Evolutionary conservation across 192 early-diverging fungal species (phyloP).

Genomic region (Coemansia sp.): DNA sequence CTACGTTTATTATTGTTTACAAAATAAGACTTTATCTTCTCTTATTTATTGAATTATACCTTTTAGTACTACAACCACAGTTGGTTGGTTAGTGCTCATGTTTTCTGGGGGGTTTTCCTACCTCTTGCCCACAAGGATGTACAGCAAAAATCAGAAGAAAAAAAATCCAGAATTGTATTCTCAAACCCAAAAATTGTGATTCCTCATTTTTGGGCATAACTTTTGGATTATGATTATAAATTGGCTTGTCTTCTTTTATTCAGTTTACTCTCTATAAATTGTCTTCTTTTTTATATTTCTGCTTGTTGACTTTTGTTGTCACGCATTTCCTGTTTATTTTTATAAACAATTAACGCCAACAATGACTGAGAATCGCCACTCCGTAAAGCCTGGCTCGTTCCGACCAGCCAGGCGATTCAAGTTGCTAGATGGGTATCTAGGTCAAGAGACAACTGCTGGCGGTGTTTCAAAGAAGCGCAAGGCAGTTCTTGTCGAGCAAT

Average conservation of each 20-base stretch:
- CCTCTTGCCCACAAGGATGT: no score
- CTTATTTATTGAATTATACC: no score
- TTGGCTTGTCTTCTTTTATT: background rate
- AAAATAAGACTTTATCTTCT: no score
- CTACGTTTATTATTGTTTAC: no score
- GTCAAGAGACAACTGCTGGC: constrained; percentile 28
- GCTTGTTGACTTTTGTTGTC: background rate
- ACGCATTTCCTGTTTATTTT: background rate
- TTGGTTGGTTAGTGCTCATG: no score
- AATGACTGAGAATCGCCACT: constrained; percentile 42
- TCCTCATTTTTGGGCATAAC: no score
- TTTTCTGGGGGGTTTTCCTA: no score
- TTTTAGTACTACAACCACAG: no score
- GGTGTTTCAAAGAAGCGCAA: constrained; percentile 33
- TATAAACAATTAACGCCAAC: background rate
- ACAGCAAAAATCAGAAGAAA: no score
- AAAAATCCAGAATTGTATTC: no score
- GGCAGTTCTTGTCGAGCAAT: constrained; percentile 31
- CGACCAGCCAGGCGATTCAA: constrained; percentile 27
- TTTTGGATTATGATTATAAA: no score
- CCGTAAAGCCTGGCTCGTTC: constrained; percentile 17
- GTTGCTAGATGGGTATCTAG: constrained; percentile 28
- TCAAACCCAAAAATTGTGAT: background rate
- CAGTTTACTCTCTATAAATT: background rate
- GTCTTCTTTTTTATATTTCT: background rate